Conservation (phyloP, 768 basidiomycete genomes). For the Serendipita indica region DNA sequence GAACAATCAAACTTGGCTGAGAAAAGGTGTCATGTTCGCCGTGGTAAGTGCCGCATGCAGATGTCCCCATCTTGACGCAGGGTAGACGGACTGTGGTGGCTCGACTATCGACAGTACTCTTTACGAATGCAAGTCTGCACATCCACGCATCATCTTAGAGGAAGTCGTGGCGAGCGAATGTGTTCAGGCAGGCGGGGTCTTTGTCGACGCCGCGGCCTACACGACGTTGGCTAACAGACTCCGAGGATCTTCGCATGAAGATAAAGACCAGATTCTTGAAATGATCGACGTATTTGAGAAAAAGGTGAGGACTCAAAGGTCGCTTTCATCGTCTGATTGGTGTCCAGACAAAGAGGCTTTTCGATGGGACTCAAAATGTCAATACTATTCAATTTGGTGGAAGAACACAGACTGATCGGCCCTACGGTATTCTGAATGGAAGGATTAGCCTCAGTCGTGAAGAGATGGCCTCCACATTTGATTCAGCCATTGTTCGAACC, state of each 20-base stretch:
- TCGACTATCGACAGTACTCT: conserved; percentile 8
- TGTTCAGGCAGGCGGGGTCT: background rate
- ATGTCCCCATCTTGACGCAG: too few species aligned
- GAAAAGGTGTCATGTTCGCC: background rate
- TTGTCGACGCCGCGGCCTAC: background rate
- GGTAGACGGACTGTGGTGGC: too few species aligned
- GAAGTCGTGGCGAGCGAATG: conserved; percentile 5
- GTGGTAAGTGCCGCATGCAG: conserved; percentile 8
- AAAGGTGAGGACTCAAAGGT: background rate
- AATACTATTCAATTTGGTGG: background rate
- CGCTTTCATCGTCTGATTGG: background rate
- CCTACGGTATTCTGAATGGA: background rate
- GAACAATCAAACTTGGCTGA: background rate
- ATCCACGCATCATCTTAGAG: background rate
- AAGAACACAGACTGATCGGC: background rate
- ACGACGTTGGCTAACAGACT: background rate
- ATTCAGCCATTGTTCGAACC: background rate
- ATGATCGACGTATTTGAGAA: background rate
- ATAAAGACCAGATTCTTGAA: background rate
- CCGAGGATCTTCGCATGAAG: background rate
- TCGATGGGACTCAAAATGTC: background rate
- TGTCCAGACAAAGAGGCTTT: background rate
- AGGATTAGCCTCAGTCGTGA: background rate
- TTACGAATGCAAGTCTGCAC: background rate
- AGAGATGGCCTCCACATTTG: background rate